Evolutionary conservation across 495 filamentous ascomycete genomes (phyloP), one percentile per base, ranked within the genome.

Genomic region (Penicillium psychrofluorescens): DNA sequence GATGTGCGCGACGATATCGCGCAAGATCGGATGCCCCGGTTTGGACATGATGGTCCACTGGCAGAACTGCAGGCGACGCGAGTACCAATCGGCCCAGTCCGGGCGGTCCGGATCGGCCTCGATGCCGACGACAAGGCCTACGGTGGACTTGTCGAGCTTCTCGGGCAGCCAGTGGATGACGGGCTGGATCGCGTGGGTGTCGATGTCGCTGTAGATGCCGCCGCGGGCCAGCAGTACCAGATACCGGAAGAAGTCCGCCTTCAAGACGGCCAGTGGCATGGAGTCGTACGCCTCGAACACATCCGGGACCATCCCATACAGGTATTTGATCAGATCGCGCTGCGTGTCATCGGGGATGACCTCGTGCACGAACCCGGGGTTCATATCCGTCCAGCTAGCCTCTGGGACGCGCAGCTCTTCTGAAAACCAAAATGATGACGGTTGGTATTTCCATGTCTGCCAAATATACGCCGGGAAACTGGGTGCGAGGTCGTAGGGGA

Each of bases 1-100:
- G 54, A 98, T 86, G 47, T 81, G 84, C 11, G 86, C 76, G 27
- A 98, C 86, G 40, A 96, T 79, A 44, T 96, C 88, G 22, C 86
- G 78, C 37, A 98, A 71, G 14, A 96, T 84, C 0, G 92, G 92
- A 56, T 98, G 92, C 7, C 92, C 92, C 0, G 92, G 85, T 62
- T 98, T 98, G 35, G 86, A 69, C 58, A 96, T 91, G 40, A 98
- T 95, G 4, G 92, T 98, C 92, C 92, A 98, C 60, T 98, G 92
- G 63, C 92, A 98, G 63, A 98, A 98, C 56, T 98, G 92, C 40
- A 98, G 88, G 27, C 92, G 76, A 41, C 92, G 84, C 41, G 88
- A 90, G 66, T 96, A 98, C 92, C 92, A 98, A 0, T 95, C 75
- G 30, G 79, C 76, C 92, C 92, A 98, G 55, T 98, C 92, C 2